A percentile compares a stretch with the other conserved stretches of the same genome.
phyloP scores from a whole-genome alignment of 768 basidiomycete species.

The Leccinum uliginosum region DNA sequence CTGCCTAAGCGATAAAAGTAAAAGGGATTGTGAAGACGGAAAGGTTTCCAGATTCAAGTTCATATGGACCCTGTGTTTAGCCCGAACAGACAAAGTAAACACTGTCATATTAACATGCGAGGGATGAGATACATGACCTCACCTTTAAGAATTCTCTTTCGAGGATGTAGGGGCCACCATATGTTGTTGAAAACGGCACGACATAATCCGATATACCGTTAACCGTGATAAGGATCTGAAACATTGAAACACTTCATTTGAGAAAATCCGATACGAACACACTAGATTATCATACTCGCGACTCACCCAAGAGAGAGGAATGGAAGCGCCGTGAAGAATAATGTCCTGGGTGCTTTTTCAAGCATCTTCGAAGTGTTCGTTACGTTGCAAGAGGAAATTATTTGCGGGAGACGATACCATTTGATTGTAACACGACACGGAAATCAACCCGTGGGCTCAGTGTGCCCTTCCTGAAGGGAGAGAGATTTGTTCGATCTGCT shows the following conservation, averaged over 20 bases:
- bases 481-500: slow-evolving; percentile 8
- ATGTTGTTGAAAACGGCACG: slow-evolving; percentile 23
- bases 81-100: neutral
- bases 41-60: neutral
- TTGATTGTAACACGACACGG: slow-evolving; percentile 15
- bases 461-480: slow-evolving; percentile 16
- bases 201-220: slow-evolving; percentile 28
- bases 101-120: neutral
- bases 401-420: neutral
- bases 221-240: slow-evolving; percentile 23
- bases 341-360: slow-evolving; percentile 12
- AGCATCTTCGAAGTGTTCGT: neutral
- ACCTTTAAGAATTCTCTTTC: slow-evolving; percentile 26
- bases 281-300: neutral
- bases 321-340: slow-evolving; percentile 18
- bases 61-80: slow-evolving; percentile 21
- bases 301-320: slow-evolving; percentile 27
- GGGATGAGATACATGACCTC: neutral
- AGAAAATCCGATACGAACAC: neutral
- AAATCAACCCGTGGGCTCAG: slow-evolving; percentile 15
- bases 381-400: neutral
- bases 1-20: slow-evolving; percentile 13
- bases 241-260: neutral
- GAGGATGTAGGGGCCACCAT: slow-evolving; percentile 25
- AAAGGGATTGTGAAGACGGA: neutral